Base-by-base conservation (phyloP, 352 stramenopile genomes). In the Globisporangium middletonii region DNA sequence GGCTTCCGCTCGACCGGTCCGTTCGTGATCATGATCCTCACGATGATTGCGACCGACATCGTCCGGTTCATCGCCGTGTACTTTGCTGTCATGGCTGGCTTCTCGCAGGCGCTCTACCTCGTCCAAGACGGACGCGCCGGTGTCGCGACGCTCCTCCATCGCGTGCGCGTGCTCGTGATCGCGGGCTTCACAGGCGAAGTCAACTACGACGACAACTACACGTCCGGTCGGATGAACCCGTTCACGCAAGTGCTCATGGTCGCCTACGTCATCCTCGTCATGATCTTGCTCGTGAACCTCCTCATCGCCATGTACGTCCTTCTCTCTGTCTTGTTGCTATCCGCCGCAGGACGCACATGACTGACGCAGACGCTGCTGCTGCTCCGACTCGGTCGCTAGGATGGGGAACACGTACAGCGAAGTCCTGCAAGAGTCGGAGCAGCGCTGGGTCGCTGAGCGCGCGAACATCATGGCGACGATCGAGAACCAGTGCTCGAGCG, bases 371-470 rank as follows among this genome's bases (percentile, higher is more conserved):
- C 23, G 23, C 23, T 23, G 23, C 23, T 23, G 23, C 23, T 23
- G 23, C 23, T 23, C 23, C 23, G 23, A 23, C 23, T 23, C 23
- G 23, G 23, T 23, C 23, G 23, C 23, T 51, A 83, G 73, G 69
- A 88, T 88, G 77, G 77, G 75, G 12, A 86, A 88, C 61, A 84
- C 75, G 27, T 88, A 88, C 53, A 68, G 67, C 5, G 67, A 79
- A 23, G 78, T 88, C 49, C 37, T 84, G n/a, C 63, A 83, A 48
- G 71, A 80, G 30, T 73, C 75, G 0, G 75, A 84, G 57, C 77
- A 88, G 49, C 67, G 74, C 15, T 88, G 77, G 75, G 68, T 84
- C 15, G 77, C 78, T 4, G 78, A 86, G 56, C 71, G 75, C 26
- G 75, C 78, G 16, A 86, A 88, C 35, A 83, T 88, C 60, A 88